Conservation (phyloP, 352 stramenopile genomes). For the Globisporangium acanthophoron region DNA sequence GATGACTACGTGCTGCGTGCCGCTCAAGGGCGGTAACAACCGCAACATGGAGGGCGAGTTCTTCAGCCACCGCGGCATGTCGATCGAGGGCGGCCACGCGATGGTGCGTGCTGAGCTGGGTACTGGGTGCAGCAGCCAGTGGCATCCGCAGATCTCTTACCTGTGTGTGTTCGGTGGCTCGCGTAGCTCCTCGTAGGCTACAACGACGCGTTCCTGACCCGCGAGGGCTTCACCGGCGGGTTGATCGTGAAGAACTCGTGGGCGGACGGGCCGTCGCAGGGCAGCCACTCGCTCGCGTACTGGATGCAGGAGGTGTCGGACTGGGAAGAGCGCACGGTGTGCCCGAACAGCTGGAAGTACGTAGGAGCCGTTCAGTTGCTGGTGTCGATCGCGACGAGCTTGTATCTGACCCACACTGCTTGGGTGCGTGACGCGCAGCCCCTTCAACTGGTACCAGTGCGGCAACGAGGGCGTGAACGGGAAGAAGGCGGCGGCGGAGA, state of each 20-base stretch:
- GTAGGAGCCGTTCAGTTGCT: conserved; percentile 2
- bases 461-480: conserved; percentile 49
- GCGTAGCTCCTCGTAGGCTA: conserved; percentile 72
- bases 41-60: conserved; percentile 85
- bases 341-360: conserved; percentile 79
- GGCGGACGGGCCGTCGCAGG: conserved; percentile 52
- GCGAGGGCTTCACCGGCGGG: conserved; percentile 66
- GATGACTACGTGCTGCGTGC: conserved; percentile 76
- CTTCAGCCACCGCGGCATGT: conserved; percentile 76
- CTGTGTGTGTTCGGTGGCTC: background rate
- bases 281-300: conserved; percentile 70
- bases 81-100: conserved; percentile 69
- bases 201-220: conserved; percentile 70
- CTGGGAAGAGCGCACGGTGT: conserved; percentile 75
- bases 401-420: background rate
- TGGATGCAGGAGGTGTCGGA: conserved; percentile 82
- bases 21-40: conserved; percentile 58
- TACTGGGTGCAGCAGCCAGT: background rate
- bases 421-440: conserved; percentile 24
- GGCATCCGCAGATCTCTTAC: background rate
- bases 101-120: conserved; percentile 38
- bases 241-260: conserved; percentile 81
- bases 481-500: conserved; percentile 3
- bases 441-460: conserved; percentile 82
- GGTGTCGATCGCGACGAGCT: background rate